Evolutionary conservation across 257 asterid genomes (phyloP), one percentile per base, ranked within the genome.

Genomic region (Anisodus tanguticus): DNA sequence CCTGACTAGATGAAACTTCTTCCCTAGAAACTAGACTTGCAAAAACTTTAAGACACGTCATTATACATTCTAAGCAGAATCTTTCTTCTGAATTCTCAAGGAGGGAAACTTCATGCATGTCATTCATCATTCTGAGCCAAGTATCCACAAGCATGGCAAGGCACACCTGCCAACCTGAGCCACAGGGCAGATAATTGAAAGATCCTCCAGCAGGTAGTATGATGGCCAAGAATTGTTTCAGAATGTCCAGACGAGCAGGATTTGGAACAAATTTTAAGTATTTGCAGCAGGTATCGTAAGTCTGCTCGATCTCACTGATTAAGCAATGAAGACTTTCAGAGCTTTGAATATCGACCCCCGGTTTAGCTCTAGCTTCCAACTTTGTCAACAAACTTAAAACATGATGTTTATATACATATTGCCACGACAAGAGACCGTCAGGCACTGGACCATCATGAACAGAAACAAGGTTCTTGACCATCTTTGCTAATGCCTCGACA

Each of bases 111-210:
- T 90, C 92, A 88, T 88, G 91, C 88, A 91, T 85, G 83, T 95
- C 98, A 82, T 84, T 89, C 91, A 93, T 87, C 86, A 94, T 81
- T 87, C 92, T 88, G 80, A 97, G 87, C 99, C 98, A 97, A 88
- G 91, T 88, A 83, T 84, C 90, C 86, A 97, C 87, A 68, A 97
- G 93, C 92, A 88, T 90, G 86, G 91, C 83, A n/a, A 91, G 92
- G 88, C 92, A 89, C 84, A 86, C 95, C 86, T 89, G 92, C 90
- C 93, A 95, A 71, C 76, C 86, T 80, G 88, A 76, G 83, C 91
- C 93, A 70, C 77, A 87, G 84, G 88, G 89, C 19, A 86, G 86
- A 87, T 74, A 84, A 81, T 71, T 83, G 82, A 83, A 85, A 76
- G 85, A 88, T 86, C 83, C 88, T 81, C 89, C 79, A 74, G 90